Base-by-base conservation (phyloP, 345 rosid genomes). In the Camelina laxa region DNA sequence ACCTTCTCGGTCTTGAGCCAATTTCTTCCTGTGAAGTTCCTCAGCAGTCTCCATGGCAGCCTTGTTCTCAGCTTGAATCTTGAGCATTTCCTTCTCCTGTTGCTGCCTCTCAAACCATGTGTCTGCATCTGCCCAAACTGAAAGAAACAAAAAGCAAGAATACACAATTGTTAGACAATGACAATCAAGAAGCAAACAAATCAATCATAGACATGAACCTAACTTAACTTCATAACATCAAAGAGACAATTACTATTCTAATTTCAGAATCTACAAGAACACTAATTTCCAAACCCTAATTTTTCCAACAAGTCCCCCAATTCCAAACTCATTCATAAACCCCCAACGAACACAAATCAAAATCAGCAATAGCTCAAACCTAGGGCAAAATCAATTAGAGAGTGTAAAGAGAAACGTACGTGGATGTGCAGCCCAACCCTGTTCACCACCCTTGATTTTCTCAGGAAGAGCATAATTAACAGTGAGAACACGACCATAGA, bases 401-500 rank as follows among this genome's bases (percentile, higher is more conserved):
- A 76, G 0, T 24, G 30, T 38, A 55, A 39, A 39, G n/a, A 63
- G 56, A 60, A 30, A 84, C 91, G 4, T 86, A 92, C 99, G 88
- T n/a, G 99, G 98, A 77, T 95, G 98, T 7, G 99, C 98, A 6
- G 99, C 99, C 99, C 99, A 95, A 11, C 99, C 98, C 82, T 92
- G 97, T 67, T 95, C 98, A 5, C 99, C 99, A 69, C 99, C 99
- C 89, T 95, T 95, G 67, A 92, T 95, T 33, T 81, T 80, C 89
- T 95, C 99, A 2, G 98, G 98, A 22, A 92, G 90, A 36, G 98
- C 99, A 69, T 90, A 95, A 67, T 95, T 95, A 75, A 95, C 98
- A 35, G 99, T 95, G 75, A 92, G 98, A 57, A 92, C 99, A 5
- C 97, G 92, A n/a, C 98, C 99, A 58, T 90, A 92, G 20, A 95